phyloP scores from a whole-genome alignment of 176 grass and related monocot genomes.

The Oryza rufipogon region DNA sequence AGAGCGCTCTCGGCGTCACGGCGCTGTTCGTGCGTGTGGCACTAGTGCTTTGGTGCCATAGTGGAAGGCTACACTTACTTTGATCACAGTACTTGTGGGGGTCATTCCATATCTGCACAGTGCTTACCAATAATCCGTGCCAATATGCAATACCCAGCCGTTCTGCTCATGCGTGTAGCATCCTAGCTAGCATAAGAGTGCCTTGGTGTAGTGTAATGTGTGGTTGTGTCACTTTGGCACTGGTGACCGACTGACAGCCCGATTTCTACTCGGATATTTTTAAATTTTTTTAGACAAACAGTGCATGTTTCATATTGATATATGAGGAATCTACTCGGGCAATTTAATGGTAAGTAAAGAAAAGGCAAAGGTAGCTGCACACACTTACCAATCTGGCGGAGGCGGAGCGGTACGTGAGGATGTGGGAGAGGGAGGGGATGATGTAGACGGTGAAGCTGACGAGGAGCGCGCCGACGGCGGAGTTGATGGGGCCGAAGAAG shows the following conservation, averaged over 20 bases:
- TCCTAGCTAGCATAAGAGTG: neutral
- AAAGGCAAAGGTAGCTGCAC: neutral
- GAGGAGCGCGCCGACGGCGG: constrained; percentile 64
- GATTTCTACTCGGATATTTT: no score
- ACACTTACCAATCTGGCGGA: constrained; percentile 45
- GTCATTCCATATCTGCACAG: neutral
- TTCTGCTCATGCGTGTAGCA: neutral
- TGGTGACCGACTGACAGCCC: neutral
- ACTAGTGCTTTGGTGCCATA: neutral
- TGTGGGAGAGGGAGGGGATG: constrained; percentile 59
- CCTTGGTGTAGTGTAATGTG: neutral
- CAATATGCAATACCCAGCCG: neutral
- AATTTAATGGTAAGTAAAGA: neutral
- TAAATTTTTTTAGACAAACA: no score
- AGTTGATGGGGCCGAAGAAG: constrained; percentile 71
- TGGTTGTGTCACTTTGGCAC: neutral
- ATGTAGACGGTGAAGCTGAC: constrained; percentile 73
- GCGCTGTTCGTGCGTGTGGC: neutral
- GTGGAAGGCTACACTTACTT: neutral
- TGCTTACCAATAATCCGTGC: neutral
- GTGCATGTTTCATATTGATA: no score
- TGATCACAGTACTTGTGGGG: neutral
- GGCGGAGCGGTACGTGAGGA: constrained; percentile 55
- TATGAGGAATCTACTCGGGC: no score
- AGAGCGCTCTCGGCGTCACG: neutral